These are phyloP conservation scores for Chalara sp. DNA, from an alignment of 2,329 filamentous ascomycete genomes.

Conservation along the genomic window DNA sequence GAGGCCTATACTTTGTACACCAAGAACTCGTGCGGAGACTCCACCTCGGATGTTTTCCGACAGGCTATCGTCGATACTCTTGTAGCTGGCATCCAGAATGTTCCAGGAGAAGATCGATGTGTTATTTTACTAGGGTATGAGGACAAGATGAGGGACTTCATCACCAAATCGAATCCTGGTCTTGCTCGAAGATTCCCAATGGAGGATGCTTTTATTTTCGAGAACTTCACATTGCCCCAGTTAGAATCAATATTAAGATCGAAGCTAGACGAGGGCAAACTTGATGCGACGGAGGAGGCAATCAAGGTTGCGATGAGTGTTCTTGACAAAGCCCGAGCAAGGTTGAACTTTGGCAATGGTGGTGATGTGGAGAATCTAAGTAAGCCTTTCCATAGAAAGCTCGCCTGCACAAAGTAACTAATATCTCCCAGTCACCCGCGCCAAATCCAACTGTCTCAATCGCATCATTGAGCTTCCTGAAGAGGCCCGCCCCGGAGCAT, in stretches of 20 bases:
- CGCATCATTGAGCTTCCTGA: conserved; percentile 10
- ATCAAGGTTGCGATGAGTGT: conserved; percentile 48
- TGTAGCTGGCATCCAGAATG: conserved; percentile 62
- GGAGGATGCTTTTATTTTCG: conserved; percentile 56
- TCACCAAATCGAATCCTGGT: conserved; percentile 57
- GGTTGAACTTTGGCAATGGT: conserved; percentile 63
- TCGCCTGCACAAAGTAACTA: too few species aligned
- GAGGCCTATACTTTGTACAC: conserved; percentile 48
- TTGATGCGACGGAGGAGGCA: conserved; percentile 36
- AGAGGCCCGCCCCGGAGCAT: conserved; percentile 10
- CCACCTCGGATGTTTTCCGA: conserved; percentile 50
- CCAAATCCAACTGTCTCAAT: conserved; percentile 30
- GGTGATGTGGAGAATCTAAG: conserved; percentile 64
- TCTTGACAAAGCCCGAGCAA: conserved; percentile 51
- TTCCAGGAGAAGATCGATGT: conserved; percentile 63
- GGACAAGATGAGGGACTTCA: conserved; percentile 50
- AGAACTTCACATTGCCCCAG: conserved; percentile 56
- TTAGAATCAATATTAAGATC: conserved; percentile 43
- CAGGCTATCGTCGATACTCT: conserved; percentile 66
- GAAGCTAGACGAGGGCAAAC: conserved; percentile 40
- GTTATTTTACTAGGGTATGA: conserved; percentile 62
- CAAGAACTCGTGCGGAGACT: conserved; percentile 11
- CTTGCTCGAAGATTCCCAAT: conserved; percentile 59
- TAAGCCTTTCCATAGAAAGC: not conserved
- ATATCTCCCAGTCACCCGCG: conserved; percentile 35